Evolutionary conservation across 345 rosid genomes (phyloP).

Genomic region (Bruguiera gymnorhiza): DNA sequence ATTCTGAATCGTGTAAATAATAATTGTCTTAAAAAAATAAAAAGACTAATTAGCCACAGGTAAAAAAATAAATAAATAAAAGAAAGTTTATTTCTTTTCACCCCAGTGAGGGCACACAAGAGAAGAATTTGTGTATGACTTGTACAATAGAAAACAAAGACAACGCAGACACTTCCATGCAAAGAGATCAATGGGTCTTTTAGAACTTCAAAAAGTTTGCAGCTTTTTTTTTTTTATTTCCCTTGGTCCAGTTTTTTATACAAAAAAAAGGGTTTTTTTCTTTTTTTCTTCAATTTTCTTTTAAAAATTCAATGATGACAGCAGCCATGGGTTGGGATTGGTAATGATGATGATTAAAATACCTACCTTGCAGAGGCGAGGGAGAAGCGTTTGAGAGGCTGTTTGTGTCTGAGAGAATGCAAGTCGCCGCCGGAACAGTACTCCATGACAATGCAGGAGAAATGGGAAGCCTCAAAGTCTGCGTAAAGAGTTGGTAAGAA

Average conservation of each 20-base stretch:
- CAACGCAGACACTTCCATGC: conserved; percentile 34
- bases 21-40: too few species aligned
- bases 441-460: conserved; percentile 94
- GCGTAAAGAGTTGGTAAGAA: conserved; percentile 87
- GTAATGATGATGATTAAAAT: background rate
- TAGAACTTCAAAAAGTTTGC: conserved; percentile 21
- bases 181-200: conserved; percentile 10
- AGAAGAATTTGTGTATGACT: conserved; percentile 29
- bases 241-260: too few species aligned
- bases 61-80: background rate
- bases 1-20: too few species aligned
- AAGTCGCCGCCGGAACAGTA: conserved; percentile 91
- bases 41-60: background rate
- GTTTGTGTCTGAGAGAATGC: conserved; percentile 73
- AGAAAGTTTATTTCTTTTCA: background rate
- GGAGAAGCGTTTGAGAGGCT: conserved; percentile 55
- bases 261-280: too few species aligned
- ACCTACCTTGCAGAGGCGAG: conserved; percentile 65
- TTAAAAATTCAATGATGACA: too few species aligned
- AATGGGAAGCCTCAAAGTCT: conserved; percentile 80
- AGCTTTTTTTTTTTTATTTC: conserved; percentile 13
- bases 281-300: too few species aligned
- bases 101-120: conserved; percentile 33
- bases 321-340: too few species aligned
- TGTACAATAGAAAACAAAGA: conserved; percentile 39